Base-by-base conservation (phyloP, 2,329 filamentous ascomycete genomes). In the Colletotrichum sp. region DNA sequence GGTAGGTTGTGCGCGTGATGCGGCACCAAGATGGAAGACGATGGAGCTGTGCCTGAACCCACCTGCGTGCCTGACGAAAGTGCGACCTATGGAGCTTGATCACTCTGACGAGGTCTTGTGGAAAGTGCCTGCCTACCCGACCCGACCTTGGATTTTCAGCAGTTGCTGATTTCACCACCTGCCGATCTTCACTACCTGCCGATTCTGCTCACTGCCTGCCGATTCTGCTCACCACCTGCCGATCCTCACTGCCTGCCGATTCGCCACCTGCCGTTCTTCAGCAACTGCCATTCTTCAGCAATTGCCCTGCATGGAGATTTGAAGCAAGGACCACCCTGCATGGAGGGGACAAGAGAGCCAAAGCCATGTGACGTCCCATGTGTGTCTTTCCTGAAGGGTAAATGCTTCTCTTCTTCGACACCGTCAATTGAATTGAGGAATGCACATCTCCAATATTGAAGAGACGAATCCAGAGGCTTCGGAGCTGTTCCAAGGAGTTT, bases 401-500 rank as follows among this genome's bases (percentile, higher is more conserved):
- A 9, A 7, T 26, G 5, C 52, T 26, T 57, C 13, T 12, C 52
- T 26, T 57, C 7, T 57, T 26, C 52, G 15, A 26, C 18, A 16
- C 52, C 10, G 24, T 57, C 10, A 26, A 16, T 57, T 57, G 16
- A 10, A 57, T 57, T 57, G 12, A 57, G 21, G 2, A 13, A 57
- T 57, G 52, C 52, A 57, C 52, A n/a, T 57, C 12, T 57, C 21
- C 8, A 57, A 26, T 2, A 16, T 57, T 3, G 0, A 1, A 2
- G 52, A 55, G 6, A 55, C 5, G 13, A 13, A 0, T 12, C 52
- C 0, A 8, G 52, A 26, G 0, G 52, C 21, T 57, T 57, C 21
- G n/a, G 21, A 57, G 12, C 21, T 57, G 0, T 57, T 57, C 0
- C 10, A 13, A 9, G n/a, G 1, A 57, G 0, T 8, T 0, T 26